These are phyloP conservation scores for Wickerhamomyces tratensis DNA, from an alignment of 805 yeast genomes.

Conservation along the genomic window DNA sequence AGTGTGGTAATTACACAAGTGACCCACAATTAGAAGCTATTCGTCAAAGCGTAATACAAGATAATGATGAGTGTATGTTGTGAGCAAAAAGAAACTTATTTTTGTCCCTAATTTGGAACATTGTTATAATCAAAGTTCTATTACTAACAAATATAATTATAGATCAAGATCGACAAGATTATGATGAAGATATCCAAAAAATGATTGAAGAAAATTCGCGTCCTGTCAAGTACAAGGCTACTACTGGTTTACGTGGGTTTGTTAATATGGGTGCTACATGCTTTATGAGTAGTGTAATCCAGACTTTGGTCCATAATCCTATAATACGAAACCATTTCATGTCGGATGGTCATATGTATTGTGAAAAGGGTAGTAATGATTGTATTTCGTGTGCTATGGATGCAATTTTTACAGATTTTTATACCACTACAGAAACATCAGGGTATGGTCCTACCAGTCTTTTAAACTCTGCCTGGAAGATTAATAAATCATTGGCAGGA, in stretches of 20 bases:
- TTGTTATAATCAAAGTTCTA: too few species aligned
- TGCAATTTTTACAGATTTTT: constrained; percentile 66
- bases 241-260: constrained; percentile 79
- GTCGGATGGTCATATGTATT: constrained; percentile 59
- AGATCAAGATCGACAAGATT: constrained; percentile 16
- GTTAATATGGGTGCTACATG: constrained; percentile 96
- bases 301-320: constrained; percentile 86
- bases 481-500: constrained; percentile 81
- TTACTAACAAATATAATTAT: constrained; percentile 11
- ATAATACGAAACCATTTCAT: constrained; percentile 69
- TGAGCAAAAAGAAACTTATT: too few species aligned
- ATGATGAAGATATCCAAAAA: constrained; percentile 10
- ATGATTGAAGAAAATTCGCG: constrained; percentile 24
- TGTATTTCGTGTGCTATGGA: constrained; percentile 87
- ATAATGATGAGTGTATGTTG: not conserved
- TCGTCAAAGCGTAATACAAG: constrained; percentile 17
- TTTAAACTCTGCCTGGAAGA: constrained; percentile 81
- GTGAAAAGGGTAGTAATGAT: constrained; percentile 28
- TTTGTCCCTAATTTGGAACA: too few species aligned
- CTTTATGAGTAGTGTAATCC: constrained; percentile 90
- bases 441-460: constrained; percentile 79
- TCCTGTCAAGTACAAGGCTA: constrained; percentile 34
- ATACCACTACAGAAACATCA: constrained; percentile 46
- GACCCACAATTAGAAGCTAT: constrained; percentile 48
- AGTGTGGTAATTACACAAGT: constrained; percentile 64